Conservation (phyloP, 345 rosid genomes). For the Dimocarpus longan region DNA sequence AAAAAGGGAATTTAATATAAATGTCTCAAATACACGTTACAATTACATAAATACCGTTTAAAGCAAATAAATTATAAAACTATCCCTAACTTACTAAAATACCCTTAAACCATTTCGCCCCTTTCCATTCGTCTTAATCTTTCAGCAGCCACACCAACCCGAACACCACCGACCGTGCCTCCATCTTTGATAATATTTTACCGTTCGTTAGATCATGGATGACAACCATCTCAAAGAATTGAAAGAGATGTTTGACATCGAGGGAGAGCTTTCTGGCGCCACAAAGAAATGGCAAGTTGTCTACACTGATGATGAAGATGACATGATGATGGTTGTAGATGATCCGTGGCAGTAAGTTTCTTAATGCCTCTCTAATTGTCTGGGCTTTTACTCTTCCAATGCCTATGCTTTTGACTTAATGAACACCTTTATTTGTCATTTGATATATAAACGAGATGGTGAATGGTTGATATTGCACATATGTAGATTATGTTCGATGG, state of each 20-base stretch:
- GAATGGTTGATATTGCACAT: neutral
- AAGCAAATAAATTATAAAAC: no score
- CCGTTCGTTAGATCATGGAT: slow-evolving; percentile 29
- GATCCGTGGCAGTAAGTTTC: slow-evolving; percentile 98
- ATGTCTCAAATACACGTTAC: no score
- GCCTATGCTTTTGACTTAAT: neutral
- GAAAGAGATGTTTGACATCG: slow-evolving; percentile 91
- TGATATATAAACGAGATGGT: neutral
- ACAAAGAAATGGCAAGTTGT: slow-evolving; percentile 90
- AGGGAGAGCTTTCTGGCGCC: slow-evolving; percentile 77
- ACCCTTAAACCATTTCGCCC: no score
- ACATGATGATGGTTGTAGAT: slow-evolving; percentile 92
- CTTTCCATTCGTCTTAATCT: no score
- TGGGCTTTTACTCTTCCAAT: neutral
- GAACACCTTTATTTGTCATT: neutral
- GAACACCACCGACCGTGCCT: no score
- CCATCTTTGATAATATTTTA: slow-evolving; percentile 56
- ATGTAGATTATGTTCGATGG: neutral
- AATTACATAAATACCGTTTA: no score
- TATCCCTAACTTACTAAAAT: no score
- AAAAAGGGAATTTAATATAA: no score
- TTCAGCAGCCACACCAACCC: no score
- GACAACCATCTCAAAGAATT: slow-evolving; percentile 76
- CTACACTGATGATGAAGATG: slow-evolving; percentile 95
- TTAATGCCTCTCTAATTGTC: neutral